Evolutionary conservation across 2,329 filamentous ascomycete species (phyloP).

Genomic region (Onygena corvina): DNA sequence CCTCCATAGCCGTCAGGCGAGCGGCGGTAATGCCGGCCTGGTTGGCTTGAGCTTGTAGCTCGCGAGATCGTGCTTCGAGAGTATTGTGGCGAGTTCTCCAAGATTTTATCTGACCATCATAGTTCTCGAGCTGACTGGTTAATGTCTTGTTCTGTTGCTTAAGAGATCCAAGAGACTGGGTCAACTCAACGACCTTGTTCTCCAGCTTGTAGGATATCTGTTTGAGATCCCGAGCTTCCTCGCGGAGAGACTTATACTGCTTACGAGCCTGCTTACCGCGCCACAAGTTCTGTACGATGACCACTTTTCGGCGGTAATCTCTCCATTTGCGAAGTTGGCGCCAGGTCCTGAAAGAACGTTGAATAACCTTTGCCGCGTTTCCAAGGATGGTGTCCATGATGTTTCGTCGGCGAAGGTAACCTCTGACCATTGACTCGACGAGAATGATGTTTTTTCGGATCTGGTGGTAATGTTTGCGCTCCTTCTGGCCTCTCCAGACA

Average conservation of each 20-base stretch:
- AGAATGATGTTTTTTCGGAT: conserved; percentile 75
- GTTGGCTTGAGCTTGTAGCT: conserved; percentile 91
- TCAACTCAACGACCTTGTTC: conserved; percentile 98
- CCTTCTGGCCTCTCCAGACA: conserved; percentile 85
- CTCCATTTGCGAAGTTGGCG: conserved; percentile 69
- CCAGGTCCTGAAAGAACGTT: conserved; percentile 77
- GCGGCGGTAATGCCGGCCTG: conserved; percentile 93
- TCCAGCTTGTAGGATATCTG: conserved; percentile 99
- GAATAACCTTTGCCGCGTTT: conserved; percentile 81
- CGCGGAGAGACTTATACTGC: conserved; percentile 79
- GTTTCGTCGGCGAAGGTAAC: conserved; percentile 76
- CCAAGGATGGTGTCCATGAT: conserved; percentile 90
- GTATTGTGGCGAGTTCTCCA: conserved; percentile 89
- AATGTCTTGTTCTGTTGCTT: conserved; percentile 91
- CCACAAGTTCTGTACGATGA: conserved; percentile 87
- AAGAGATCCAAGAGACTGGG: conserved; percentile 80
- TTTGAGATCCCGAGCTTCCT: conserved; percentile 95
- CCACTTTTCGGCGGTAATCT: conserved; percentile 76
- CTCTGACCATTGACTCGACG: conserved; percentile 83
- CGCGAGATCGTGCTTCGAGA: conserved; percentile 78
- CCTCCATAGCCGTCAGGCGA: conserved; percentile 79
- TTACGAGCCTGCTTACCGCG: conserved; percentile 69
- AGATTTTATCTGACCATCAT: conserved; percentile 89
- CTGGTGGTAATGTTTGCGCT: conserved; percentile 64
- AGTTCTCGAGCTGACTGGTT: conserved; percentile 79